Percentiles rank a stretch among this genome's conserved stretches.
phyloP scores from a whole-genome alignment of 1,139 yeast genomes.

The Debaryomyces psychrophilus region DNA sequence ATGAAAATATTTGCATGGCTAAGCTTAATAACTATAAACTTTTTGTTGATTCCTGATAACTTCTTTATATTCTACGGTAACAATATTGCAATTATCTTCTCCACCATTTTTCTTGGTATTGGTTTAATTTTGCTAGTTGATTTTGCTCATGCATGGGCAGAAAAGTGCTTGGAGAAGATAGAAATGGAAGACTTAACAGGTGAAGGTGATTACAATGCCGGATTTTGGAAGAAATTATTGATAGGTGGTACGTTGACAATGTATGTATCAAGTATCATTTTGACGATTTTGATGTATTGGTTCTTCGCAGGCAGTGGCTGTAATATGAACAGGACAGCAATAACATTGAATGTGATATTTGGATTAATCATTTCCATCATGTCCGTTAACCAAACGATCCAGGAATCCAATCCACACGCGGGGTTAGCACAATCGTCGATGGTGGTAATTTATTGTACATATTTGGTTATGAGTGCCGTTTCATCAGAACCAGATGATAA shows the following conservation, averaged over 20 bases:
- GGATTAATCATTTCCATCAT: constrained; percentile 64
- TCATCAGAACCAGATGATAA: constrained; percentile 96
- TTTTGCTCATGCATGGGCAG: constrained; percentile 99
- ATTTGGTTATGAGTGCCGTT: constrained; percentile 89
- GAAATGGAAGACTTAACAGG: constrained; percentile 81
- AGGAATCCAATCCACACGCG: constrained; percentile 91
- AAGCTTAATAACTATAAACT: constrained; percentile 60
- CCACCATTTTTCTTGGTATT: constrained; percentile 82
- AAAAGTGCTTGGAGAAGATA: constrained; percentile 86
- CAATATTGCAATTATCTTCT: constrained; percentile 80
- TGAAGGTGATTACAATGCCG: constrained; percentile 48
- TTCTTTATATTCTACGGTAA: constrained; percentile 92
- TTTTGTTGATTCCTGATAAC: constrained; percentile 75
- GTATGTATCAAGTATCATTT: constrained; percentile 73
- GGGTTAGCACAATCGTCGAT: constrained; percentile 96
- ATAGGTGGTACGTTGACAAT: constrained; percentile 85
- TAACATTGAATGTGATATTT: constrained; percentile 71
- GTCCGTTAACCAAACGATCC: constrained; percentile 81
- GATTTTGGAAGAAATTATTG: constrained; percentile 78
- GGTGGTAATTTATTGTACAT: constrained; percentile 94
- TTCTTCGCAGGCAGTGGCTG: constrained; percentile 87
- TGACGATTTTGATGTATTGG: constrained; percentile 79
- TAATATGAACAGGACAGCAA: constrained; percentile 87
- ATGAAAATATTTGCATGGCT: constrained; percentile 68
- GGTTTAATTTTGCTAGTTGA: constrained; percentile 91